A percentile compares a stretch with the other conserved stretches of the same genome.
These are phyloP conservation scores for Phytophthora foliorum DNA, from an alignment of 352 stramenopile species.

Conservation along the genomic window DNA sequence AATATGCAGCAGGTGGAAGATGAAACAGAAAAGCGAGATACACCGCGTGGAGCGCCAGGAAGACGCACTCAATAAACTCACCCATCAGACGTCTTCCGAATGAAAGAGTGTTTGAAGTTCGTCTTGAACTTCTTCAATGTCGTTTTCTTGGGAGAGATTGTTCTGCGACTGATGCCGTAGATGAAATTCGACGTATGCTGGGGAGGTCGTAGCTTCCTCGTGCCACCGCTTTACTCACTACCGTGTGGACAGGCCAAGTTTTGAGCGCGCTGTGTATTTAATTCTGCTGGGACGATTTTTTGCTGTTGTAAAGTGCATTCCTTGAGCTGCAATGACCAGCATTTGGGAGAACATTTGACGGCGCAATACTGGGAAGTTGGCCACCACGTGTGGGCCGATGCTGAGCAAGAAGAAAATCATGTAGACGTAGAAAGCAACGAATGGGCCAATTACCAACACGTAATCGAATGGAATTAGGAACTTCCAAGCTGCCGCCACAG, in stretches of 20 bases:
- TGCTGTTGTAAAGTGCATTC: too few species aligned
- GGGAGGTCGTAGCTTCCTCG: too few species aligned
- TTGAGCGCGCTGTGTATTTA: too few species aligned
- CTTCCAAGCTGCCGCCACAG: conserved; percentile 26
- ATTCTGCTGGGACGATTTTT: too few species aligned
- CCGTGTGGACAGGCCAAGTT: too few species aligned
- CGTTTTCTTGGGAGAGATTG: not conserved
- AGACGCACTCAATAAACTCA: conserved; percentile 49
- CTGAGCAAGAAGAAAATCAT: conserved; percentile 22
- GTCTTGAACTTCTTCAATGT: conserved; percentile 8
- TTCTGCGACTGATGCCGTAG: not conserved
- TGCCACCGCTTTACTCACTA: too few species aligned
- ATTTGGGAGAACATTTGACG: conserved; percentile 15
- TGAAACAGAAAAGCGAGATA: conserved; percentile 38
- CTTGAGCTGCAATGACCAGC: conserved; percentile 15
- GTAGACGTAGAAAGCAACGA: conserved; percentile 28
- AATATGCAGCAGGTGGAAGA: conserved; percentile 37
- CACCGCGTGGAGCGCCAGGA: conserved; percentile 40
- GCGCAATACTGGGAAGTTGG: conserved; percentile 1
- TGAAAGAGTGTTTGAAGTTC: conserved; percentile 46
- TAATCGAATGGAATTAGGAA: conserved; percentile 32
- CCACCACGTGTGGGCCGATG: conserved; percentile 7
- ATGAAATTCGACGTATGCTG: not conserved
- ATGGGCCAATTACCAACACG: conserved; percentile 21
- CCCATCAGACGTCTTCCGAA: conserved; percentile 44